Evolutionary conservation across 495 filamentous ascomycete species (phyloP), one percentile per base, ranked within the genome.

Genomic region (Copromyces sp.): DNA sequence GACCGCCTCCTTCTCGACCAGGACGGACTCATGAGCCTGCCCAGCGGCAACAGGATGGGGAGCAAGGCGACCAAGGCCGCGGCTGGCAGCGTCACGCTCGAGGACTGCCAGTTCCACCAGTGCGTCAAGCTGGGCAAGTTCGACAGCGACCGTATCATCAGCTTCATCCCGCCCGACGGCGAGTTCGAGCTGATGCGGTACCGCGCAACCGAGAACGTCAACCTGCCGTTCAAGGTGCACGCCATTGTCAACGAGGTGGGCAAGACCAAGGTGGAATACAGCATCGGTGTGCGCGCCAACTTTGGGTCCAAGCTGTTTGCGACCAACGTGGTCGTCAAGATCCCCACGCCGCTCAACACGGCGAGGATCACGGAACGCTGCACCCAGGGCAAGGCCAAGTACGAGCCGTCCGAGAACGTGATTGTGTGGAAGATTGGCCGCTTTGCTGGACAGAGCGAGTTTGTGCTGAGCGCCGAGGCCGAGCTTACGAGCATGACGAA

Each of bases 171-270:
- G 42, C 96, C 96, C 37, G 96, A 99, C 83, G 96, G 96, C 74
- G 95, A 98, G 77, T 99, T 99, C 82, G 96, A 99, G 84, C 88
- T 99, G 71, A 99, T 99, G 96, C 91, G 94, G 29, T 99, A 99
- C 84, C 93, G 96, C 74, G 95, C 96, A n/a, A 98, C 95, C 29
- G 96, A 99, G 81, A 98, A 99, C 78, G 95, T 99, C 79, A 99
- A 99, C 80, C 86, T 99, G 17, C 96, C 96, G 9, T 99, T 99
- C 88, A 97, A 97, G 81, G 94, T 99, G 70, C 96, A 98, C 80
- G 94, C 94, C 74, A 99, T 98, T 77, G 95, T 99, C 77, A 96
- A 97, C 79, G 96, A 99, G 81, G 88, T 98, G 70, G 94, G 95
- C 75, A 97, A 94, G 77, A 97, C 94, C 17, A 98, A 98, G 82